Evolutionary conservation across 805 yeast genomes (phyloP).

Genomic region (Kluyveromyces wickerhamii): DNA sequence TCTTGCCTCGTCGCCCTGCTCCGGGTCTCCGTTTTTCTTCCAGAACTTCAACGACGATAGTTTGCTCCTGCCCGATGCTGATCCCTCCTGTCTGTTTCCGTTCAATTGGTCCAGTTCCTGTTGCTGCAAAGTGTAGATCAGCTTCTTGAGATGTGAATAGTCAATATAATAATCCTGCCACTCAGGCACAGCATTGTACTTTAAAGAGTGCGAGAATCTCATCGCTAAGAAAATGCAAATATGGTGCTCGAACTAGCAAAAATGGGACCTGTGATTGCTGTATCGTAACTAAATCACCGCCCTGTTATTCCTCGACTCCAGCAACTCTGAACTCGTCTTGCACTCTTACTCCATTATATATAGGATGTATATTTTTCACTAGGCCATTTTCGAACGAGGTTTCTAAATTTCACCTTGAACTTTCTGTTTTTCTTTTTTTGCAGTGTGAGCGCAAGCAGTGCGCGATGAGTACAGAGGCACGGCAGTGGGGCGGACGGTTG

Average conservation of each 20-base stretch:
- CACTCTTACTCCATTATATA: too few relatives aligned
- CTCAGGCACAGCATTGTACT: constrained; percentile 70
- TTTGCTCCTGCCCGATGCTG: constrained; percentile 6
- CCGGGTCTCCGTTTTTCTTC: constrained; percentile 7
- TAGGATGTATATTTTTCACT: too few relatives aligned
- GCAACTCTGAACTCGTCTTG: too few relatives aligned
- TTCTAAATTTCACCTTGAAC: too few relatives aligned
- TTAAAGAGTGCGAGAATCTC: constrained; percentile 65
- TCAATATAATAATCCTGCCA: constrained; percentile 82
- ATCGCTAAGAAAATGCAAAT: constrained; percentile 28
- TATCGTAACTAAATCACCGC: too few relatives aligned
- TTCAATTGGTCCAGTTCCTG: constrained; percentile 19
- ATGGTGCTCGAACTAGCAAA: neutral
- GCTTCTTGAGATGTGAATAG: constrained; percentile 50
- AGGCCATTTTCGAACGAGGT: too few relatives aligned
- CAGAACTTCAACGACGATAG: constrained; percentile 10
- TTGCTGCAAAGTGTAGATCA: constrained; percentile 47
- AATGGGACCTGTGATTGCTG: too few relatives aligned
- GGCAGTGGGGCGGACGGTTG: too few relatives aligned
- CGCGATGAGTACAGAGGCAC: too few relatives aligned
- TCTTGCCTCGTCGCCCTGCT: constrained; percentile 4
- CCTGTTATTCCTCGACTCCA: too few relatives aligned
- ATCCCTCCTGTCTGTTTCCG: constrained; percentile 6
- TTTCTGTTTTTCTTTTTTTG: too few relatives aligned
- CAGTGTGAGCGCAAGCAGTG: too few relatives aligned